These are phyloP conservation scores for Sugiyamaella smithiae DNA, from an alignment of 805 yeast species.

Conservation along the genomic window DNA sequence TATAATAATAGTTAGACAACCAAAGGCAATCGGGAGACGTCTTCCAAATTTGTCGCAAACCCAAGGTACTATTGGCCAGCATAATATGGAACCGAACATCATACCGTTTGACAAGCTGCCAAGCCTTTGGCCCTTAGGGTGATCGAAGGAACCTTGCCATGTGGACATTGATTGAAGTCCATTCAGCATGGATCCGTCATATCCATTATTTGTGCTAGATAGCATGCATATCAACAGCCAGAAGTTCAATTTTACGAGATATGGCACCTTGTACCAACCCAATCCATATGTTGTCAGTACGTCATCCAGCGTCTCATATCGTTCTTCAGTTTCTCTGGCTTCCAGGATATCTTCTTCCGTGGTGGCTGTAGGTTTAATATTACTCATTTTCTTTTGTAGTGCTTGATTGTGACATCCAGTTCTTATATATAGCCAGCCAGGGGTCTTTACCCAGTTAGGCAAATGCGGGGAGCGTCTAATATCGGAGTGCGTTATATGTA, in stretches of 20 bases:
- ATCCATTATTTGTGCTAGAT: slow-evolving; percentile 12
- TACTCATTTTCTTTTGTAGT: too few relatives aligned
- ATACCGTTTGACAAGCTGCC: slow-evolving; percentile 12
- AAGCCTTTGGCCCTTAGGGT: slow-evolving; percentile 12
- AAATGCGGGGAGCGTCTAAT: too few relatives aligned
- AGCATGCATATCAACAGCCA: neutral
- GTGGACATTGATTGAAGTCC: slow-evolving; percentile 26
- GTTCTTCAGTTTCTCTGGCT: too few relatives aligned
- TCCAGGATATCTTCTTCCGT: too few relatives aligned
- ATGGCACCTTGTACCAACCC: slow-evolving; percentile 12
- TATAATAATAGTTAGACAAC: slow-evolving; percentile 50
- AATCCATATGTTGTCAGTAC: slow-evolving; percentile 9
- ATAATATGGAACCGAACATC: slow-evolving; percentile 62
- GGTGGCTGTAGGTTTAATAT: too few relatives aligned
- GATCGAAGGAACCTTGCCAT: slow-evolving; percentile 14
- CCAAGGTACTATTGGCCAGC: slow-evolving; percentile 59
- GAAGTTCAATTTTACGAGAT: neutral
- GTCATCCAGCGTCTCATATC: slow-evolving; percentile 3
- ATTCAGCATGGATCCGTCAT: slow-evolving; percentile 14
- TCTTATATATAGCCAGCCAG: too few relatives aligned
- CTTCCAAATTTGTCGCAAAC: slow-evolving; percentile 63
- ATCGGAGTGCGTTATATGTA: too few relatives aligned
- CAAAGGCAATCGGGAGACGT: slow-evolving; percentile 53
- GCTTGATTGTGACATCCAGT: too few relatives aligned
- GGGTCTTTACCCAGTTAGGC: too few relatives aligned